These are phyloP conservation scores for Cutaneotrichosporon spelunceum DNA, from an alignment of 1,284 basidiomycete genomes.

Conservation along the genomic window DNA sequence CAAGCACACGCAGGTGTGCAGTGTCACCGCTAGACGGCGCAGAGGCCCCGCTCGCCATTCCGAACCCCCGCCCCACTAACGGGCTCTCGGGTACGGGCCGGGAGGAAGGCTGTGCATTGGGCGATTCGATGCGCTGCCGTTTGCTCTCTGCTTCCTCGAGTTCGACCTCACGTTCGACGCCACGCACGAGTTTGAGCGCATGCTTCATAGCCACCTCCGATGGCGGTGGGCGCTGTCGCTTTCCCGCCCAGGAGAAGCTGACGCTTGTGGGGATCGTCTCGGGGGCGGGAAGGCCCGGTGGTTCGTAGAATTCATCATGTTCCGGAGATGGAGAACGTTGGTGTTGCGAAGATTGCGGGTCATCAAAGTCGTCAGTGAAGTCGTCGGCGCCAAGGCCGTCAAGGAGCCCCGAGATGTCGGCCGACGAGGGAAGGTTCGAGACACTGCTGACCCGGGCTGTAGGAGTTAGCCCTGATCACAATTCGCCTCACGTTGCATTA, in stretches of 20 bases:
- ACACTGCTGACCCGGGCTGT: background rate
- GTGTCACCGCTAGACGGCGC: conserved; percentile 2
- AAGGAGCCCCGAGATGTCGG: conserved; percentile 35
- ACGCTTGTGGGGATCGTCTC: conserved; percentile 23
- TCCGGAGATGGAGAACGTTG: background rate
- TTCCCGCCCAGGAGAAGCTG: conserved; percentile 36
- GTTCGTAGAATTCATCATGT: conserved; percentile 11
- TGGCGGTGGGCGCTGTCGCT: conserved; percentile 30
- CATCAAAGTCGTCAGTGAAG: conserved; percentile 19
- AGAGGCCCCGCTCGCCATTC: conserved; percentile 15
- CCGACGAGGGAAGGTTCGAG: background rate
- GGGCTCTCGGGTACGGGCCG: conserved; percentile 4
- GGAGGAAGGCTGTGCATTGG: background rate
- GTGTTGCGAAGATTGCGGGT: background rate
- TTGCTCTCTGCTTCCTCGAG: conserved; percentile 19
- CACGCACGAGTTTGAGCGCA: conserved; percentile 30
- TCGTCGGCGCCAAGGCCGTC: conserved; percentile 35
- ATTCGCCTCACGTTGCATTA: background rate
- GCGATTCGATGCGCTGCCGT: conserved; percentile 10
- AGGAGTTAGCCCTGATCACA: background rate
- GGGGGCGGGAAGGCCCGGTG: conserved; percentile 10
- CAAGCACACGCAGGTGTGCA: conserved; percentile 14
- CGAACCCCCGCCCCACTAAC: conserved; percentile 15
- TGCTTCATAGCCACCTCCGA: conserved; percentile 30
- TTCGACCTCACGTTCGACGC: conserved; percentile 21